Percentiles rank a stretch among this genome's conserved stretches.
Conservation (phyloP, 805 yeast genomes). For the Saturnispora besseyi region DNA sequence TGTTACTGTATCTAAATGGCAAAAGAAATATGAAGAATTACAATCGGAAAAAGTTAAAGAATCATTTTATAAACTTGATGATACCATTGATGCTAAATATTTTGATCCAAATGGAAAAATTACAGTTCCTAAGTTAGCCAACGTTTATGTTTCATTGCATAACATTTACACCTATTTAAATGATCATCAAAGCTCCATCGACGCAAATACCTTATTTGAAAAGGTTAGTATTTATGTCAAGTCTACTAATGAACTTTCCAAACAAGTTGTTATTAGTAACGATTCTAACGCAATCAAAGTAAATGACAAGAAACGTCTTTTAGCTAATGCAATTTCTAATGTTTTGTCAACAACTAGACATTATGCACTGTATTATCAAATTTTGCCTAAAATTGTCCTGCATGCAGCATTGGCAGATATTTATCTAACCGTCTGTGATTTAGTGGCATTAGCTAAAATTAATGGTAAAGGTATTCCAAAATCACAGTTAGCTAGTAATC, state of each 20-base stretch:
- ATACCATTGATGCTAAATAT: conserved; percentile 2
- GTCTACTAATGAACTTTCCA: conserved; percentile 30
- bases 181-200: conserved; percentile 22
- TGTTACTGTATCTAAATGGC: conserved; percentile 31
- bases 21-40: conserved; percentile 40
- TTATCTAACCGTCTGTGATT: conserved; percentile 54
- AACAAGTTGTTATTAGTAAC: conserved; percentile 28
- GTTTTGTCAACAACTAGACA: conserved; percentile 71
- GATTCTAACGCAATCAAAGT: conserved; percentile 1
- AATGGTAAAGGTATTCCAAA: conserved; percentile 12
- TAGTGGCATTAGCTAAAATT: conserved; percentile 45
- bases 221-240: conserved; percentile 42
- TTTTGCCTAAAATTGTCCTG: conserved; percentile 62
- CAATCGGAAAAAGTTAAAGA: conserved; percentile 23
- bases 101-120: conserved; percentile 35
- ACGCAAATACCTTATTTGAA: conserved; percentile 36
- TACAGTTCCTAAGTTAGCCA: conserved; percentile 35
- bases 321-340: conserved; percentile 64
- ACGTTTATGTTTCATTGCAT: conserved; percentile 42
- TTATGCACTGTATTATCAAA: conserved; percentile 50
- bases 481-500: background rate
- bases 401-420: conserved; percentile 73
- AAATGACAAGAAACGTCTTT: conserved; percentile 34
- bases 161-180: conserved; percentile 29
- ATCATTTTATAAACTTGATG: conserved; percentile 8